phyloP scores from a whole-genome alignment of 2,329 filamentous ascomycete species.

The Sphaerulina musiva region DNA sequence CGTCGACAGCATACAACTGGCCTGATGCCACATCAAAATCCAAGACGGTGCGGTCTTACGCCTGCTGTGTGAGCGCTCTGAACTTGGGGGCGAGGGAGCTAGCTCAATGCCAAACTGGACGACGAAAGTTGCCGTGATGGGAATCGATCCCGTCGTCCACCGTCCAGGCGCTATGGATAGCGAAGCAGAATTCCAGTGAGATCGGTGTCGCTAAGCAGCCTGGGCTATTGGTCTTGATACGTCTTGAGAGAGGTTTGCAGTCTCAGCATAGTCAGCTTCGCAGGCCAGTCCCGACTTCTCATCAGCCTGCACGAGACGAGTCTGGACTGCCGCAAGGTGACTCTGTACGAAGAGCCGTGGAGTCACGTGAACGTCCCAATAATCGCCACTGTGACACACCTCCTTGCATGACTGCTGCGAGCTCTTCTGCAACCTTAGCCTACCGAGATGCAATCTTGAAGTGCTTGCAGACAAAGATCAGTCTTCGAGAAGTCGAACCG shows the following conservation, averaged over 20 bases:
- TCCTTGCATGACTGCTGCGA: constrained; percentile 24
- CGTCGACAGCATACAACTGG: background rate
- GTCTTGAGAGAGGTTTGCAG: too few species aligned
- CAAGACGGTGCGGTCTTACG: too few species aligned
- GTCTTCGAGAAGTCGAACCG: constrained; percentile 10
- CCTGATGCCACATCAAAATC: background rate
- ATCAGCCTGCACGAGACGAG: background rate
- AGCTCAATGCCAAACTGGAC: too few species aligned
- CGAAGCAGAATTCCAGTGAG: too few species aligned
- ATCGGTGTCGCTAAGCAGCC: too few species aligned
- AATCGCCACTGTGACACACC: constrained; percentile 1
- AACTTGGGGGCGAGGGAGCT: too few species aligned
- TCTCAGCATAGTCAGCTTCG: background rate
- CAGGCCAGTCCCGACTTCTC: background rate
- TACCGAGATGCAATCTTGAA: constrained; percentile 16
- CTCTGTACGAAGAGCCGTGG: background rate
- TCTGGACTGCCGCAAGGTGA: background rate
- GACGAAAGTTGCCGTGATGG: too few species aligned
- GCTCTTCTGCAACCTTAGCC: constrained; percentile 20
- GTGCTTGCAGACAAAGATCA: constrained; percentile 14
- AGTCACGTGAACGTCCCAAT: background rate
- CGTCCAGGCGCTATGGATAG: too few species aligned
- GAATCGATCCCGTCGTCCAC: too few species aligned
- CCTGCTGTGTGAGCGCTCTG: too few species aligned
- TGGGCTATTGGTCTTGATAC: too few species aligned